Evolutionary conservation across 768 basidiomycete species (phyloP), one percentile per base, ranked within the genome.

Genomic region (Kondoa subrosea): DNA sequence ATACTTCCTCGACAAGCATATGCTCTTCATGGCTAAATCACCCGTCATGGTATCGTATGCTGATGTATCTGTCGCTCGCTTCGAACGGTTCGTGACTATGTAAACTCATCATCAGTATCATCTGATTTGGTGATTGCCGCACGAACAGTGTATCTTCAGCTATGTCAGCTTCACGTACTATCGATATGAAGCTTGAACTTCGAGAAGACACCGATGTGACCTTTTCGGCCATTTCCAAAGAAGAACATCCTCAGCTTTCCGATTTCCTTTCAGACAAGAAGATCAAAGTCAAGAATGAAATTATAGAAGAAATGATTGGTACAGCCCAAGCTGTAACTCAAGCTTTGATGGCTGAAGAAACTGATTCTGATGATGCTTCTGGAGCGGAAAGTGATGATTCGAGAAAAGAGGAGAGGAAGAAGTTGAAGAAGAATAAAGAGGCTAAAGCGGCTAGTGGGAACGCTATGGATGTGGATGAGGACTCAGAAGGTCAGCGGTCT

Each of bases 1-100:
- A 33, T 97, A 95, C 83, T 84, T 97, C 81, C 85, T 99, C 71
- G 95, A 97, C 74, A 96, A 96, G 83, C 89, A 87, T 77, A 82
- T 99, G 61, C 90, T 99, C 79, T 97, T 97, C 79, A 90, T 97
- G 70, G 91, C 93, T 67, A 96, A 97, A 78, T 86, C 88, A 72
- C 93, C 95, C 0, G 84, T 85, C 34, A 85, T 95, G 74, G 83
- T 96, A 73, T 89, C 93, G 72, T 85, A 92, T 71, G 83, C 84
- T 65, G 90, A 95, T 72, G 88, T 97, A 70, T 85, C 89, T 71
- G 86, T 87, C 77, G 87, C 88, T 68, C 81, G 90, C 64, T 95
- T 97, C 81, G 93, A 91, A 8, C 88, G 81, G 80, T 81, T 61
- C 69, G 79, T 73, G 27, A 0, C 3, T 15, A 4, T 16, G 15